Base-by-base conservation (phyloP, 805 yeast species). In the Starmera caribaea region DNA sequence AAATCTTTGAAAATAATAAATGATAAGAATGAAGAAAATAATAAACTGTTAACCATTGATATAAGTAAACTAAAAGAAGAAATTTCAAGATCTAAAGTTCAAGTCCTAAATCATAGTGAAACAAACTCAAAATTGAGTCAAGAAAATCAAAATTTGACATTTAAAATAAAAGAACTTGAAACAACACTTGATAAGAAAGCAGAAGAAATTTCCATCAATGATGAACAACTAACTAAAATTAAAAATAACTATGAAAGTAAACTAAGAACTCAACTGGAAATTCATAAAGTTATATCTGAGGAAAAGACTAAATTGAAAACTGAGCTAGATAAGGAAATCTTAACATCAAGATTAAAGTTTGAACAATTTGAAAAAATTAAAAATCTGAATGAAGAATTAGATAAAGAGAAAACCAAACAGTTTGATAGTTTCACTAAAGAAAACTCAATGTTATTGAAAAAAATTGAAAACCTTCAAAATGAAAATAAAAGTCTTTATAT, bases 191-290 rank as follows among this genome's bases (percentile, higher is more conserved):
- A 21, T 3, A 21, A 21, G 26, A 21, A 21, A 21, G 2, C 26
- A 21, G 26, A 21, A 21, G 26, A 21, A 21, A 21, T 21, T 21
- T 21, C 26, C 2, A 21, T 21, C 8, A 21, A 21, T 21, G 26
- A 21, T 21, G 26, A 21, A 21, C 26, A 21, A 5, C 6, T 21
- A 21, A 21, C 26, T 21, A 21, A 21, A 21, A 21, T 40, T 8
- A 48, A 51, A 31, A 46, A 54, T 3, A 52, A 48, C n/a, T 59
- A 51, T 35, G 65, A 65, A 17, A 55, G 58, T 34, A 62, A 65
- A 43, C 33, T 65, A 15, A 50, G 57, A 16, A 57, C 65, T 1
- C 68, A 65, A 43, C 48, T 47, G 15, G 65, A 62, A 21, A 52
- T 64, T 4, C 46, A 56, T 30, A 54, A 54, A 17, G 49, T 62